A percentile compares a stretch with the other conserved stretches of the same genome.
Conservation (phyloP, 805 yeast genomes). For the Hermanozyma aechmeae region DNA sequence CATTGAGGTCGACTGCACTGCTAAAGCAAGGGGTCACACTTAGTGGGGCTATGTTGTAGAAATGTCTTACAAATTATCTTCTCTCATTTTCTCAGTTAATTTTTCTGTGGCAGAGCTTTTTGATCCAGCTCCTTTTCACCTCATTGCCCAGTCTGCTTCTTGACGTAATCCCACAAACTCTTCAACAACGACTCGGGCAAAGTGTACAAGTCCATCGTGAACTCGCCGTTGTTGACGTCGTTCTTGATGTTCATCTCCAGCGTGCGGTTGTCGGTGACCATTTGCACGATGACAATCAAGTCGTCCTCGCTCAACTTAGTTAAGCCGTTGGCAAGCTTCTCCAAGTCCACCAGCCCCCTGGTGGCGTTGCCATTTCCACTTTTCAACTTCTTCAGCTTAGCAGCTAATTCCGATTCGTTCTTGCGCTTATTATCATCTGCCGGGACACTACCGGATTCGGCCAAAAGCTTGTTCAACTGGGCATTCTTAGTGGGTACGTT, state of each 20-base stretch:
- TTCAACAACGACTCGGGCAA: conserved; percentile 84
- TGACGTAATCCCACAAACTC: conserved; percentile 91
- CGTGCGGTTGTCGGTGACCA: conserved; percentile 94
- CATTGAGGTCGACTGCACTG: too few relatives aligned
- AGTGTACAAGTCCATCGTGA: conserved; percentile 90
- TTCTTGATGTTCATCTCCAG: conserved; percentile 93
- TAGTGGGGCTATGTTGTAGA: too few relatives aligned
- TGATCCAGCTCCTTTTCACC: too few relatives aligned
- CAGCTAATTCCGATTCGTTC: conserved; percentile 14
- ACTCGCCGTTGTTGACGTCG: conserved; percentile 94
- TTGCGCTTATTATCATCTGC: conserved; percentile 29
- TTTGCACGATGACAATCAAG: conserved; percentile 87
- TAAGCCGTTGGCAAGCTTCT: conserved; percentile 80
- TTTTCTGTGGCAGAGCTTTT: too few relatives aligned
- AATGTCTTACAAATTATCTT: too few relatives aligned
- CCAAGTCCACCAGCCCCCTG: conserved; percentile 78
- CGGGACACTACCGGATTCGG: conserved; percentile 80
- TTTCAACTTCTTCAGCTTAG: conserved; percentile 44
- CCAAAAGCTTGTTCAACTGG: conserved; percentile 57
- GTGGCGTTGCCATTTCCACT: conserved; percentile 38
- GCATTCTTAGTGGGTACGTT: conserved; percentile 69
- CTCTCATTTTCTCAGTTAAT: too few relatives aligned
- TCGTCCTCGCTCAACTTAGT: conserved; percentile 89
- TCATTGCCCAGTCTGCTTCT: conserved; percentile 53
- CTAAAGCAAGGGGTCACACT: too few relatives aligned